Evolutionary conservation across 768 basidiomycete species (phyloP), one percentile per base, ranked within the genome.

Genomic region (Boletus rubropictus): DNA sequence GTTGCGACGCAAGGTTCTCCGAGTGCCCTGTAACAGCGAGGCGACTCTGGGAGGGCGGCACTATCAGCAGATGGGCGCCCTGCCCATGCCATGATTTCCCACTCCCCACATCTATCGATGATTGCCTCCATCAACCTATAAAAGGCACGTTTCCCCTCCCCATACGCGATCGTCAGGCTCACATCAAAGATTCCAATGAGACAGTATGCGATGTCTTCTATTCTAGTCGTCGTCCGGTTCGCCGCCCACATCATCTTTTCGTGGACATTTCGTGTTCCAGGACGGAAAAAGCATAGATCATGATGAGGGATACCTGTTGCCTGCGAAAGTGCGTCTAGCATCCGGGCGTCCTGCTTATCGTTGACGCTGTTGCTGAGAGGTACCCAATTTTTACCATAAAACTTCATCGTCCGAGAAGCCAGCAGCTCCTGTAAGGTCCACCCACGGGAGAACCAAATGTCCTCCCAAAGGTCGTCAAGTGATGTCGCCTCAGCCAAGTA

Each of bases 101-200:
- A 67, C 24, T 67, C 65, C 11, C 52, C 61, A 9, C 56, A 56
- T 29, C 60, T 52, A 32, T 53, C 50, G 34, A 64, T 47, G 42
- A 64, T 62, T 3, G 60, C 54, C 28, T 65, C 63, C 56, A 65
- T 56, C 43, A 67, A 38, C 41, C 66, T 53, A 28, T 58, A 49
- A 33, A 62, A 67, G 1, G 66, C 64, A 4, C 63, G 64, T 36
- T 56, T 50, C 1, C 68, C 66, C 39, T 68, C 67, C 20, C 66
- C 67, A 25, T 67, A 67, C n/a, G 62, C 62, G 21, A 69, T 57
- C 27, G 64, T 56, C 42, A 67, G 41, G 51, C 60, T 64, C 32
- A 67, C 62, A 20, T 69, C 62, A 10, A 69, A 66, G 27, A 69
- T 37, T 7, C 66, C 66, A 39, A 67, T 62, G 28, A 69, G 60